Conservation (phyloP, 768 basidiomycete genomes). For the Hygrocybe punicea region DNA sequence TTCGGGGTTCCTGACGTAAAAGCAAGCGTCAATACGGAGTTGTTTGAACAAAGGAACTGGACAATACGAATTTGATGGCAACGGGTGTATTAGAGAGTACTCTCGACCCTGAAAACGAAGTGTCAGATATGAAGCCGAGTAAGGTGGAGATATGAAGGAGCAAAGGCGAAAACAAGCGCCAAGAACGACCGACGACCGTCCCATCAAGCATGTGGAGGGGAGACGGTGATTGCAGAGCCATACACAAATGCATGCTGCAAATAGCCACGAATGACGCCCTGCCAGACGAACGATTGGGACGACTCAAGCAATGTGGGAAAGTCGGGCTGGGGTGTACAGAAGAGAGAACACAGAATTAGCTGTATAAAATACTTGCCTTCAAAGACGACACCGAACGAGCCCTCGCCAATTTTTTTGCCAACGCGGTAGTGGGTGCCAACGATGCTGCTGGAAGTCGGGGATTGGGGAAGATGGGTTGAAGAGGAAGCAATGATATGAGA, state of each 20-base stretch:
- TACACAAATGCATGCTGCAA: too few species aligned
- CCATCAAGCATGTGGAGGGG: not conserved
- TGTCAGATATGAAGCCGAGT: constrained; percentile 1
- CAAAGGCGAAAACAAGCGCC: not conserved
- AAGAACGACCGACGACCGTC: not conserved
- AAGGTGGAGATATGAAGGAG: not conserved
- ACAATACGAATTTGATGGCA: constrained; percentile 93
- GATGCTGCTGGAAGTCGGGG: constrained; percentile 64
- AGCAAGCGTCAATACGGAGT: not conserved
- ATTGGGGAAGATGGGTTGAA: constrained; percentile 62
- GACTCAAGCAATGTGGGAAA: not conserved
- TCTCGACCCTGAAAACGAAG: constrained; percentile 64
- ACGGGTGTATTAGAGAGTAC: constrained; percentile 82
- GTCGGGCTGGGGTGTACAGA: not conserved
- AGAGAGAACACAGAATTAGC: not conserved
- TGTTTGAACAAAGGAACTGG: not conserved
- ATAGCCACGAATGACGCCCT: too few species aligned
- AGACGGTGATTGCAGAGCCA: too few species aligned
- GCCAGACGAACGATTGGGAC: not conserved
- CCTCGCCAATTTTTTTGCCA: constrained; percentile 99
- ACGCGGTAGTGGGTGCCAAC: constrained; percentile 82
- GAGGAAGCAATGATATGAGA: constrained; percentile 83
- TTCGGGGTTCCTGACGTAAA: constrained; percentile 75
- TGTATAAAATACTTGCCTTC: constrained; percentile 57
- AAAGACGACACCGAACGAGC: constrained; percentile 97